These are phyloP conservation scores for Claviceps humidiphila DNA, from an alignment of 2,329 filamentous ascomycete species.

Conservation along the genomic window DNA sequence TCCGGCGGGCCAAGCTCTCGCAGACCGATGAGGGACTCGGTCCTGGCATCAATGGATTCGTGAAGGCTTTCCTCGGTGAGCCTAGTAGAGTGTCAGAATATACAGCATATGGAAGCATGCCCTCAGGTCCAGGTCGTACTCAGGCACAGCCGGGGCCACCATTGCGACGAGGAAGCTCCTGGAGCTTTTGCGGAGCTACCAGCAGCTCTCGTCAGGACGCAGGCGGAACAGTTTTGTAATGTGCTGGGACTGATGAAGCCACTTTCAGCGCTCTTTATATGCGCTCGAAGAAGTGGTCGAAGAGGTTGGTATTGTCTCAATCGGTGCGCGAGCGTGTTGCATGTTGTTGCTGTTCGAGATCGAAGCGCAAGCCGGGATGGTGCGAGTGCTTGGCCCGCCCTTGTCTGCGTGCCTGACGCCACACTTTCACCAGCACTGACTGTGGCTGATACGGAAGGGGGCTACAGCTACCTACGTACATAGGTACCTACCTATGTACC, in stretches of 20 bases:
- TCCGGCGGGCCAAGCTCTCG: constrained; percentile 93
- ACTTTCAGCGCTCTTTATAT: neutral
- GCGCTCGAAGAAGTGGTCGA: neutral
- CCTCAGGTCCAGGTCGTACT: constrained; percentile 35
- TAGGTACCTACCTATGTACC: no score
- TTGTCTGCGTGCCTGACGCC: no score
- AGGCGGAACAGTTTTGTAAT: neutral
- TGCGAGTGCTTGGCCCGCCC: no score
- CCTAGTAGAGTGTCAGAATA: constrained; percentile 33
- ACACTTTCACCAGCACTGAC: no score
- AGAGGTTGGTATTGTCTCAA: neutral
- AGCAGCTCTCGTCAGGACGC: neutral
- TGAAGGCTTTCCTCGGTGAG: constrained; percentile 88
- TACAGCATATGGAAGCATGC: neutral
- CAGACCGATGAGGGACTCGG: constrained; percentile 71
- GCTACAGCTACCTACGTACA: no score
- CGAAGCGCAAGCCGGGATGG: no score
- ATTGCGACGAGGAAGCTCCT: constrained; percentile 31
- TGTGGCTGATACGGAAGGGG: no score
- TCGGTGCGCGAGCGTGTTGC: neutral
- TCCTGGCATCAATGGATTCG: constrained; percentile 83
- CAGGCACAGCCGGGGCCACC: constrained; percentile 63
- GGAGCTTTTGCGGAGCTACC: neutral
- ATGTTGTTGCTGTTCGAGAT: no score
- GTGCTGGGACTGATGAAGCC: neutral